phyloP scores from a whole-genome alignment of 768 basidiomycete genomes.

The Auricularia sp. region DNA sequence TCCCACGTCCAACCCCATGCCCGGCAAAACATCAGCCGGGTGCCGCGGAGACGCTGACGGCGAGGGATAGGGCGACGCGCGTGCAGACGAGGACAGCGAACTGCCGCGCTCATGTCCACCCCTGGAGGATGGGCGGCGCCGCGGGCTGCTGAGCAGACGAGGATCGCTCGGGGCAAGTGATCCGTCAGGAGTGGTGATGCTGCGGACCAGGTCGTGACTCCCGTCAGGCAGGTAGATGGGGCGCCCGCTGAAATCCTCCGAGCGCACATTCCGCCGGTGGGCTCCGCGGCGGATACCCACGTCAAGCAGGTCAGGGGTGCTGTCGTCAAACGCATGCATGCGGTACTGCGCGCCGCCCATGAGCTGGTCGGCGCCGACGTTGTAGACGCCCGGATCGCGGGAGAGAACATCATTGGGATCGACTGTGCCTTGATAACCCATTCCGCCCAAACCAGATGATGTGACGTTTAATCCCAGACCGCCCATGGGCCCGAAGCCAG shows the following conservation, averaged over 20 bases:
- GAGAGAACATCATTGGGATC: slow-evolving; percentile 35
- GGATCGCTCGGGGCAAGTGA: slow-evolving; percentile 10
- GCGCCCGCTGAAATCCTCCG: slow-evolving; percentile 46
- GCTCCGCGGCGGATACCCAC: slow-evolving; percentile 36
- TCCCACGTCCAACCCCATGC: neutral
- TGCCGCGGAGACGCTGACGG: neutral
- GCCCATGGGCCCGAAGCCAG: slow-evolving; percentile 29
- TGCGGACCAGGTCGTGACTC: slow-evolving; percentile 7
- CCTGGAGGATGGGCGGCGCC: neutral
- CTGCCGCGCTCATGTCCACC: slow-evolving; percentile 6
- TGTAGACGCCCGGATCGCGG: slow-evolving; percentile 16
- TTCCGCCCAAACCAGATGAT: slow-evolving; percentile 4
- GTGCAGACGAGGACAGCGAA: slow-evolving; percentile 8
- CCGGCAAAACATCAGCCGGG: neutral
- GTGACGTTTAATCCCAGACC: slow-evolving; percentile 24
- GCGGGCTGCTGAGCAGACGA: neutral
- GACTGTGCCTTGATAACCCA: slow-evolving; percentile 16
- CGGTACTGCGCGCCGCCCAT: slow-evolving; percentile 1
- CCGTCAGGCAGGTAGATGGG: neutral
- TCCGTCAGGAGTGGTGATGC: slow-evolving; percentile 11
- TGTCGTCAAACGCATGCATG: slow-evolving; percentile 8
- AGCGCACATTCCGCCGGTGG: slow-evolving; percentile 45
- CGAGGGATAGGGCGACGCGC: slow-evolving; percentile 4
- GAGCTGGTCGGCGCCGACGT: slow-evolving; percentile 3
- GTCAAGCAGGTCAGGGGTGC: slow-evolving; percentile 28